A percentile compares a stretch with the other conserved stretches of the same genome.
phyloP scores from a whole-genome alignment of 768 basidiomycete species.

The Aureoboletus auriporus region DNA sequence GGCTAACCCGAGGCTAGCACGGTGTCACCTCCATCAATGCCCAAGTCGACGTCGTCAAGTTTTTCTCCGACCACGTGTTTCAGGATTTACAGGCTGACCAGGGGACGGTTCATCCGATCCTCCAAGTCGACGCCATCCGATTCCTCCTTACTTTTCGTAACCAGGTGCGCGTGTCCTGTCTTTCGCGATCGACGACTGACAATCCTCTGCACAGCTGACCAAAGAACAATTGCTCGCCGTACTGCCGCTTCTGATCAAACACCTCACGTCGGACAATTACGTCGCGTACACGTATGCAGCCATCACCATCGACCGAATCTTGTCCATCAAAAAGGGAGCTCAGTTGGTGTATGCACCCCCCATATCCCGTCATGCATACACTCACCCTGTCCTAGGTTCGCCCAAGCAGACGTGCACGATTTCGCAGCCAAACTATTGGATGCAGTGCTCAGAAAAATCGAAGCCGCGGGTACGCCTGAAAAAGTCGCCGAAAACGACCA shows the following conservation, averaged over 20 bases:
- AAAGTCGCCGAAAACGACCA: constrained; percentile 98
- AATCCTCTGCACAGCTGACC: constrained; percentile 54
- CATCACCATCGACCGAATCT: constrained; percentile 93
- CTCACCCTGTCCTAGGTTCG: constrained; percentile 53
- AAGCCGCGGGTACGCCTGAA: constrained; percentile 74
- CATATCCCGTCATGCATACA: background rate
- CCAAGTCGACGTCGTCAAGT: constrained; percentile 90
- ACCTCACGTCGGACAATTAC: constrained; percentile 80
- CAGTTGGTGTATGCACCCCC: constrained; percentile 60
- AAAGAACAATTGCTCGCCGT: constrained; percentile 93
- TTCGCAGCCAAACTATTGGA: constrained; percentile 70
- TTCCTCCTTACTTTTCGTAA: constrained; percentile 95
- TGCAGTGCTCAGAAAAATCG: constrained; percentile 76
- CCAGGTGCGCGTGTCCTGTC: constrained; percentile 51
- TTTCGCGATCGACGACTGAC: background rate
- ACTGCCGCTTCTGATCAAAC: constrained; percentile 78
- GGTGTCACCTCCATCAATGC: constrained; percentile 93
- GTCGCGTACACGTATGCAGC: constrained; percentile 96
- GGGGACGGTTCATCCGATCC: constrained; percentile 75
- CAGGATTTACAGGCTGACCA: constrained; percentile 73
- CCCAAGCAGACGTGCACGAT: constrained; percentile 81
- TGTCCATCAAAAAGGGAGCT: constrained; percentile 81
- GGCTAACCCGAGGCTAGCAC: constrained; percentile 42
- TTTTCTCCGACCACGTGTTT: constrained; percentile 90
- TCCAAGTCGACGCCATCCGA: constrained; percentile 95